Conservation (phyloP, 2,329 filamentous ascomycete species). For the Penicillium sp. region DNA sequence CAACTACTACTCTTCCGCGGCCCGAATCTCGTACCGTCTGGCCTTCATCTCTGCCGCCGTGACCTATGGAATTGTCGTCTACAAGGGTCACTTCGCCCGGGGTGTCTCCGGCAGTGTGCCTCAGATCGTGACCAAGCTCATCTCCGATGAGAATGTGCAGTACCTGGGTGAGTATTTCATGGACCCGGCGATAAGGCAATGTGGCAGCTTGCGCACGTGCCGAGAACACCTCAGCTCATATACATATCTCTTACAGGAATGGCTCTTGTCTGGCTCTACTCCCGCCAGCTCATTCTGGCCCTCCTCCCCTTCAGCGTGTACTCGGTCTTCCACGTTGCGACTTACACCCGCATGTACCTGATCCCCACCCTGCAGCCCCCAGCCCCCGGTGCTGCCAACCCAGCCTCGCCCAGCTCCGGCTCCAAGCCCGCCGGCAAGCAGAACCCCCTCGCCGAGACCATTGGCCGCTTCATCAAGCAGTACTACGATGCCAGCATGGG, state of each 20-base stretch:
- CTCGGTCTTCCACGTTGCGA: constrained; percentile 97
- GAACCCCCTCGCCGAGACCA: constrained; percentile 76
- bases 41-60: constrained; percentile 87
- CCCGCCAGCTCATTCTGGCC: constrained; percentile 85
- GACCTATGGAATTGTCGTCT: constrained; percentile 98
- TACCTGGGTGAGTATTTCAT: constrained; percentile 75
- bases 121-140: constrained; percentile 68
- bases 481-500: constrained; percentile 98
- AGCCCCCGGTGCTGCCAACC: constrained; percentile 54
- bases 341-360: constrained; percentile 91
- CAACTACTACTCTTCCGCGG: constrained; percentile 80
- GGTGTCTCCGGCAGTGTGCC: constrained; percentile 71
- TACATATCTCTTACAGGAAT: constrained; percentile 64
- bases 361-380: constrained; percentile 83
- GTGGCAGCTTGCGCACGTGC: constrained; percentile 12
- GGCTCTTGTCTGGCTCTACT: constrained; percentile 93
- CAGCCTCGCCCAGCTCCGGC: constrained; percentile 59
- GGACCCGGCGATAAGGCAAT: background rate
- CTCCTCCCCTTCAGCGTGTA: constrained; percentile 95
- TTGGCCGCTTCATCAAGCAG: constrained; percentile 93
- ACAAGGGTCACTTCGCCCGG: constrained; percentile 92
- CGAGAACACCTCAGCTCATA: constrained; percentile 14
- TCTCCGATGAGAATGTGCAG: constrained; percentile 94
- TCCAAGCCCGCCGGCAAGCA: constrained; percentile 54
- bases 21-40: constrained; percentile 83